Evolutionary conservation across 129 eudicot species (phyloP), one percentile per base, ranked within the genome.

Genomic region (Apium graveolens): DNA sequence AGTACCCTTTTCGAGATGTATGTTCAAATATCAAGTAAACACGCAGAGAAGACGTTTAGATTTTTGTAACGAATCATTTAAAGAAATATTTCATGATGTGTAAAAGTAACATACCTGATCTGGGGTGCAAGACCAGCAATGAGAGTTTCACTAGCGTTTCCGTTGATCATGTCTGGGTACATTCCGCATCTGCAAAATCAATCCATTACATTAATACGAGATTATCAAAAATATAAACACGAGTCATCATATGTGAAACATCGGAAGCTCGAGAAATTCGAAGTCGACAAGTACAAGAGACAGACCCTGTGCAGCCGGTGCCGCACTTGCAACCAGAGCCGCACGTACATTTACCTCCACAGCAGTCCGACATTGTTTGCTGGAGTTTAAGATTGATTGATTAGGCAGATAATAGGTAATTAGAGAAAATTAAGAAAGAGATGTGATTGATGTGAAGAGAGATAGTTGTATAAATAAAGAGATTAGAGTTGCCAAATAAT

Each of bases 291-390:
- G 68, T 10, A 26, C 68, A 60, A 72, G 27, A 42, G 24, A 41
- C 32, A 4, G 29, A 72, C 76, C 76, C 76, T 72, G 45, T 44
- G 29, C 76, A 72, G 53, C 76, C n/a, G 53, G 9, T 72, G 76
- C 76, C 76, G 32, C 76, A 72, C 76, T 72, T 72, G 76, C 76
- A 72, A 29, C 20, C 76, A 42, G 16, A 1, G 35, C 53, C 53
- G 42, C 76, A 72, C 14, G 53, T 35, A 72, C 76, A 72, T n/a
- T 72, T 72, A 11, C 76, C 76, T 11, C 10, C 76, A 42, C 76
- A 72, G 37, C 76, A 72, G 14, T 35, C 1, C 11, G 74, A 70
- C 74, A 70, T 70, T n/a, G n/a, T 70, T 35, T 31, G 39, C 2
- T 4, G 4, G 2, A 63, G 2, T 26, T 63, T 63, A 27, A 27